Evolutionary conservation across 345 rosid genomes (phyloP), one percentile per base, ranked within the genome.

Genomic region (Salix brachista): DNA sequence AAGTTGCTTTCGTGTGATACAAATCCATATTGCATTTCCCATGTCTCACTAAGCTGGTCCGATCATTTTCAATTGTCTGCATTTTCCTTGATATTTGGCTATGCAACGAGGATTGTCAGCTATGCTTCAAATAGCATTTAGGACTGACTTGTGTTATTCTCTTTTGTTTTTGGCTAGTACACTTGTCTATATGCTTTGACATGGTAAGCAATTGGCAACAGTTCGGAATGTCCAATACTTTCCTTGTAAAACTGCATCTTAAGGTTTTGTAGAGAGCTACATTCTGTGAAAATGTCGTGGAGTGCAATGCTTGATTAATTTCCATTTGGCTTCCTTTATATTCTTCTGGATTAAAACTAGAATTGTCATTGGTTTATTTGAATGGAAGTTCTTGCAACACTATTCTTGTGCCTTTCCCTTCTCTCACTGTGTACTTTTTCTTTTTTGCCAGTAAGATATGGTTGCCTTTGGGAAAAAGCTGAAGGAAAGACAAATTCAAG

Each of bases 381-480:
- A 28, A 21, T 58, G 34, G 44, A 60, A 30, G 21, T 32, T 77
- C 30, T 77, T 64, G 69, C 62, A 6, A 62, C 64, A 4, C 21
- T 44, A 26, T 25, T 79, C 72, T 41, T 82, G 85, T 65, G 21
- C 65, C 26, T 56, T 66, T 72, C 71, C 64, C 70, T 28, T 2
- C n/a, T 48, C 61, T 18, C 62, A 36, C 68, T 50, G 54, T 71
- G 37, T 52, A 21, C 39, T n/a, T 72, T 54, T 42, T 10, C 14
- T 37, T 41, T 66, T n/a, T 56, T 73, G 60, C 28, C 61, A 70
- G 79, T 70, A 76, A 84, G 80, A 87, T 79, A 94, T 94, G 98
- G 97, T 94, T 81, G 93, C 94, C 28, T 94, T 94, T 75, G 98
- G 98, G 82, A 94, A 94, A 70, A 91, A 85, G 82, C 68, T 92